A percentile compares a stretch with the other conserved stretches of the same genome.
Evolutionary conservation across 352 stramenopile species (phyloP).

Genomic region (Thalassiosira sp.): DNA sequence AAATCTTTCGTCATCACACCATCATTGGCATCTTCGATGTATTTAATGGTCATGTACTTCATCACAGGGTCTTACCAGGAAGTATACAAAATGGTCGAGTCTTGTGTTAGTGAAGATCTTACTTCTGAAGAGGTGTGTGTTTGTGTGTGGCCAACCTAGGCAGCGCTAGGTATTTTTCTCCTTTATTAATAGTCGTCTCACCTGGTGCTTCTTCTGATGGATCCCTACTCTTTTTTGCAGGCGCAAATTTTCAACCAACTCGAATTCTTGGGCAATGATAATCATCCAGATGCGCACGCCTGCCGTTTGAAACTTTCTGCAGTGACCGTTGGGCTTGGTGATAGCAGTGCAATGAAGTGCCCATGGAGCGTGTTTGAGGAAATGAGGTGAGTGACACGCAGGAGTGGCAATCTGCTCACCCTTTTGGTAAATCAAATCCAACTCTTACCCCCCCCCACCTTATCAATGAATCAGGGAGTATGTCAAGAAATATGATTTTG

Average conservation of each 20-base stretch:
- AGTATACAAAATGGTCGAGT: conserved; percentile 94
- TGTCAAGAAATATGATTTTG: conserved; percentile 87
- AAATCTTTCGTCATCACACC: conserved; percentile 92
- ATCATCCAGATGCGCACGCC: conserved; percentile 93
- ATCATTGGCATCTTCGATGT: conserved; percentile 95
- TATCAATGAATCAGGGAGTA: conserved; percentile 78
- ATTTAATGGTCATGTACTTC: conserved; percentile 96
- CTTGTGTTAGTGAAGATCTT: conserved; percentile 95
- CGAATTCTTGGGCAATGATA: conserved; percentile 91
- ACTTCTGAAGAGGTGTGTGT: conserved; percentile 89
- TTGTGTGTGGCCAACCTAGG: background rate
- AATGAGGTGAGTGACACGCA: conserved; percentile 62
- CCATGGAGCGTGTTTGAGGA: conserved; percentile 85
- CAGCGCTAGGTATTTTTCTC: background rate
- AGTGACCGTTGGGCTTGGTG: conserved; percentile 85
- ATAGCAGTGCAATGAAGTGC: conserved; percentile 89
- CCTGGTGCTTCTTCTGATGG: no score
- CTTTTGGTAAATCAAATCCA: no score
- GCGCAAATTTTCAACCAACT: conserved; percentile 97
- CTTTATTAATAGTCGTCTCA: conserved; percentile 2
- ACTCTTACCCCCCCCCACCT: no score
- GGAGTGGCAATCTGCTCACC: no score
- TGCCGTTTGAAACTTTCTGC: conserved; percentile 90
- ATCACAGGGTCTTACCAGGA: conserved; percentile 92
- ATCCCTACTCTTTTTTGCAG: conserved; percentile 35